These are phyloP conservation scores for Scenedesmus sp. DNA, from an alignment of 163 green algal genomes.

Conservation along the genomic window DNA sequence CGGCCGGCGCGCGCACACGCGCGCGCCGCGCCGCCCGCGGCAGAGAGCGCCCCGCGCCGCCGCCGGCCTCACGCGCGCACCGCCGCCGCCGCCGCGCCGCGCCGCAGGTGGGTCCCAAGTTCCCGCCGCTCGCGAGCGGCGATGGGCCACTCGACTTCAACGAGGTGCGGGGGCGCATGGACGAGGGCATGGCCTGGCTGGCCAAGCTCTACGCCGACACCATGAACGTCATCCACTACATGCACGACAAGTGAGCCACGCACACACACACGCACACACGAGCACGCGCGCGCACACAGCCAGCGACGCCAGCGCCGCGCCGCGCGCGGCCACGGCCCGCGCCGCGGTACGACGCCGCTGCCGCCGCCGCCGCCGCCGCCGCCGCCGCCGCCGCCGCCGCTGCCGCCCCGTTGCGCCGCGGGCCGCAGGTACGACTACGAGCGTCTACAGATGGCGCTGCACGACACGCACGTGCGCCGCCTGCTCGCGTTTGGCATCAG, in stretches of 20 bases:
- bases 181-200: conserved; percentile 79
- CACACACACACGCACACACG: not conserved
- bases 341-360: too few species aligned
- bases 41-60: too few species aligned
- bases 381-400: too few species aligned
- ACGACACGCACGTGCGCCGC: conserved; percentile 75
- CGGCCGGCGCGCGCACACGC: too few species aligned
- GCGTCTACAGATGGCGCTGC: conserved; percentile 74
- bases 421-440: conserved; percentile 77
- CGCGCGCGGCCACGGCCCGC: too few species aligned
- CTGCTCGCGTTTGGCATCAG: conserved; percentile 79
- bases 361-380: too few species aligned
- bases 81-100: not conserved
- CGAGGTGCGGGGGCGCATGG: conserved; percentile 61
- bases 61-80: not conserved
- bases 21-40: too few species aligned
- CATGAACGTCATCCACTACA: conserved; percentile 82
- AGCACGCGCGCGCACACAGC: too few species aligned
- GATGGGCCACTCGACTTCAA: conserved; percentile 69
- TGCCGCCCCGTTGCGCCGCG: too few species aligned
- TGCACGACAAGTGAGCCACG: conserved; percentile 66
- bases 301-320: too few species aligned
- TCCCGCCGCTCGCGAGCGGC: conserved; percentile 51
- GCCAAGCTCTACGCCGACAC: conserved; percentile 73
- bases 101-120: conserved; percentile 66